Evolutionary conservation across 495 filamentous ascomycete genomes (phyloP), one percentile per base, ranked within the genome.

Genomic region (Articulospora tetracladia): DNA sequence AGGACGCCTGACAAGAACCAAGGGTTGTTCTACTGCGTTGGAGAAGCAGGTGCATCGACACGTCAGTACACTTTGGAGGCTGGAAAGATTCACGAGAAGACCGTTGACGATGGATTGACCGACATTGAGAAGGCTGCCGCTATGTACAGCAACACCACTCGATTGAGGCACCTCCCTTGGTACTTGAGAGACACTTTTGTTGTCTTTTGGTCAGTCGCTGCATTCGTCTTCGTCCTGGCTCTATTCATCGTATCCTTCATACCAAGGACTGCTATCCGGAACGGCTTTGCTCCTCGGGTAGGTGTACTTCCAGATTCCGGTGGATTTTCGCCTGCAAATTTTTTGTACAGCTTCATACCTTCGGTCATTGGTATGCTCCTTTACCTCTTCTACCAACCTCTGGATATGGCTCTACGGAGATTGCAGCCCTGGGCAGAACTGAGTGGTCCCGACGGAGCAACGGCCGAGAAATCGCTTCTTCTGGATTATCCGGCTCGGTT

Each of bases 331-430:
- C 74, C 90, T 1, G 89, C 92, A 49, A 88, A 95, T 72, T 96
- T 97, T 76, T 73, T 95, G 53, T 96, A 90, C 77, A 86, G 84
- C 69, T 94, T 97, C 69, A 62, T 97, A 53, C 92, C 92, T 0
- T 84, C 86, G 1, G 58, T 92, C 1, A 77, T 95, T 17, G 92
- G 88, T 22, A 87, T 88, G 65, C 57, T 91, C 25, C 71, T 92
- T 24, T 92, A 90, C 73, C 86, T 96, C 47, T 74, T 81, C 57
- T 90, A 89, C 76, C 89, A 93, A 61, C 77, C 86, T 13, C 79
- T 96, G 59, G 91, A 95, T 70, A 76, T 86, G 58, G 84, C 83
- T 64, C 77, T 93, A 65, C 87, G 91, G 50, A 80, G 88, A 28
- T 75, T 96, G 4, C 81, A 88, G 64, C 90, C 91, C 1, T 97